A percentile compares a stretch with the other conserved stretches of the same genome.
phyloP scores from a whole-genome alignment of 2,329 filamentous ascomycete genomes.

The Seiridium unicorne region DNA sequence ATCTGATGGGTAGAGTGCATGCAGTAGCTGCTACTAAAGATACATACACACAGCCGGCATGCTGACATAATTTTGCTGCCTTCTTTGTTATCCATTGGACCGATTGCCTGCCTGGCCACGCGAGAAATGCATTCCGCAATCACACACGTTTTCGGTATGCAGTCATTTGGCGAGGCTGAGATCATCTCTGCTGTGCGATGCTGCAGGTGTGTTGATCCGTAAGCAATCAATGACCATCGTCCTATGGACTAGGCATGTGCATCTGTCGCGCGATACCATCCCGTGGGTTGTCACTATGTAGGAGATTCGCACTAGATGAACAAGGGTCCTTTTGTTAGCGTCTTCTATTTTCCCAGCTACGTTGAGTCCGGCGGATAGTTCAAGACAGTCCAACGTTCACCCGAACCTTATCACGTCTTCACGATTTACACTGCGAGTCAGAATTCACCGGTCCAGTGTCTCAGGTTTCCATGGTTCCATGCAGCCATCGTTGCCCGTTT shows the following conservation, averaged over 20 bases:
- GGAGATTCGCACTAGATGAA: neutral
- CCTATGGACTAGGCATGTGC: neutral
- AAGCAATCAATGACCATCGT: too few species aligned
- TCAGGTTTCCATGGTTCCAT: neutral
- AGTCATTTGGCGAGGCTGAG: too few species aligned
- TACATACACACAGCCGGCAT: neutral
- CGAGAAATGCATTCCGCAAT: neutral
- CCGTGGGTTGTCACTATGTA: neutral
- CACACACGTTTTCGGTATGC: too few species aligned
- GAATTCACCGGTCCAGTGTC: neutral
- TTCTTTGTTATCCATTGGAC: neutral
- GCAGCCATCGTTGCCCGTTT: neutral
- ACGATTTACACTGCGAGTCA: neutral
- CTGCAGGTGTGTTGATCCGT: too few species aligned
- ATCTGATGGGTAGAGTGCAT: neutral
- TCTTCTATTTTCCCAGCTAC: neutral
- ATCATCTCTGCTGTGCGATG: too few species aligned
- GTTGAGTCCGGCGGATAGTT: neutral
- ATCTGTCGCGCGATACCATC: neutral
- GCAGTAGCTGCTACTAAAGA: conserved; percentile 10
- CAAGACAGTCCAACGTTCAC: neutral
- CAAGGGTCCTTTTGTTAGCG: neutral
- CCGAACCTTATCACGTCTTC: neutral
- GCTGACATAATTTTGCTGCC: neutral
- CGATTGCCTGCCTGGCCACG: neutral